A percentile compares a stretch with the other conserved stretches of the same genome.
Evolutionary conservation across 202 grass and related monocot genomes (phyloP).

Genomic region (Zoysia matrella): DNA sequence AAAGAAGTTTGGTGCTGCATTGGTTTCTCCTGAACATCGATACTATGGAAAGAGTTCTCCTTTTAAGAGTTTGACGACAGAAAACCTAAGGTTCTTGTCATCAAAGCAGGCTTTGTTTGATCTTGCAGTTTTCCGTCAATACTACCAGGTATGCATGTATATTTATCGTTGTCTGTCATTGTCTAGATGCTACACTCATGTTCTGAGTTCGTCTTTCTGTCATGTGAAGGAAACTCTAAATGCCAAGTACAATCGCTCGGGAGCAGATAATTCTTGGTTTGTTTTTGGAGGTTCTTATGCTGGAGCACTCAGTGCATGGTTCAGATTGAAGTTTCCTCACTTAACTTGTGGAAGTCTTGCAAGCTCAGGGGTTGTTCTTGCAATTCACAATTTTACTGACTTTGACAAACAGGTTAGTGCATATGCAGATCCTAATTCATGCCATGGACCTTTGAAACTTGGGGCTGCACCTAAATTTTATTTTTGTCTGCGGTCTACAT

Average conservation of each 20-base stretch:
- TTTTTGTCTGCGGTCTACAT: conserved; percentile 23
- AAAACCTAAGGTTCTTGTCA: conserved; percentile 89
- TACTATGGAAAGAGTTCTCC: conserved; percentile 99
- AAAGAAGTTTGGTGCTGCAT: conserved; percentile 91
- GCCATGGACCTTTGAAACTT: conserved; percentile 1
- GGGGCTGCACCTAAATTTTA: conserved; percentile 23
- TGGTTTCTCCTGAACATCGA: conserved; percentile 95
- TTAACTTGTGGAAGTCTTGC: conserved; percentile 68
- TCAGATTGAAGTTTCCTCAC: conserved; percentile 68
- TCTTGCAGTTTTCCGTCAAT: conserved; percentile 91
- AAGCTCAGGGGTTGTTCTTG: conserved; percentile 87
- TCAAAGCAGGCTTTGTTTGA: conserved; percentile 98
- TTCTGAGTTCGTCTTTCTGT: conserved; percentile 42
- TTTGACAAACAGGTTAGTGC: conserved; percentile 84
- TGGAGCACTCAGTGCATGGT: conserved; percentile 98
- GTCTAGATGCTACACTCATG: conserved; percentile 6
- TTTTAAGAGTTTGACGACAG: conserved; percentile 75
- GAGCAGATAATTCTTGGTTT: conserved; percentile 81
- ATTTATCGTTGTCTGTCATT: conserved; percentile 1
- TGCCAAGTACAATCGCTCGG: conserved; percentile 73
- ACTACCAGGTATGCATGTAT: conserved; percentile 77
- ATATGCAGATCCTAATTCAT: conserved; percentile 28
- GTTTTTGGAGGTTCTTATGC: conserved; percentile 96
- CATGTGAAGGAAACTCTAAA: conserved; percentile 77
- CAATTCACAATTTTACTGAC: conserved; percentile 89